Percentiles rank a stretch among this genome's conserved stretches.
phyloP scores from a whole-genome alignment of 345 rosid genomes.

The Populus tremula region DNA sequence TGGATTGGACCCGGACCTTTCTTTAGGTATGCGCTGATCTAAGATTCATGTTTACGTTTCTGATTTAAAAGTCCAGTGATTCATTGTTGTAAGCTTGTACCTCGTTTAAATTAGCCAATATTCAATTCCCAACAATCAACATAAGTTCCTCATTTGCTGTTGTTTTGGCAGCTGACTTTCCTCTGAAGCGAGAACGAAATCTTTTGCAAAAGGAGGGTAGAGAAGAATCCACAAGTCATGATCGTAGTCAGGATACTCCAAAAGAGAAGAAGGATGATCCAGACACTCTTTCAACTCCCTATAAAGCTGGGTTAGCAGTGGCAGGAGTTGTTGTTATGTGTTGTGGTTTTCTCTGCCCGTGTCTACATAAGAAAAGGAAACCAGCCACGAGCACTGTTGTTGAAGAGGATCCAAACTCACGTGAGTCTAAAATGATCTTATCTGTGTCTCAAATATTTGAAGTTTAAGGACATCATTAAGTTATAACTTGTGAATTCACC shows the following conservation, averaged over 20 bases:
- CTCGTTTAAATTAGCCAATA: background rate
- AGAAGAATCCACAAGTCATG: constrained; percentile 12
- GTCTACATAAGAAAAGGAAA: constrained; percentile 58
- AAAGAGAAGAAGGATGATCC: constrained; percentile 13
- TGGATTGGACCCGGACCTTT: constrained; percentile 31
- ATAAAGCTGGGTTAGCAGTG: constrained; percentile 43
- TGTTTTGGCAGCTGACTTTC: constrained; percentile 34
- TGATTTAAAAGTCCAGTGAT: background rate
- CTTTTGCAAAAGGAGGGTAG: constrained; percentile 41
- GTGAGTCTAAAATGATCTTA: constrained; percentile 40
- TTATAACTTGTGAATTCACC: background rate
- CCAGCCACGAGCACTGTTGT: constrained; percentile 53
- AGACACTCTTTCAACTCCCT: constrained; percentile 12
- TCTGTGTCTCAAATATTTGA: background rate
- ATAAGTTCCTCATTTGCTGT: constrained; percentile 9
- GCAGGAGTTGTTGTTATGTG: constrained; percentile 53
- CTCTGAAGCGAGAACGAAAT: constrained; percentile 44
- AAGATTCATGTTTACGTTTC: background rate
- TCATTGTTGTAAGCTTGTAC: background rate
- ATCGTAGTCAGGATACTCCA: constrained; percentile 5
- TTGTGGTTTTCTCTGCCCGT: constrained; percentile 56
- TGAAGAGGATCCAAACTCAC: constrained; percentile 54
- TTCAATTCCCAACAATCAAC: background rate
- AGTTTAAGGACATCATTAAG: background rate
- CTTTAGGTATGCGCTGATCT: constrained; percentile 44